Base-by-base conservation (phyloP, 345 rosid genomes). In the Erucastrum elatum region DNA sequence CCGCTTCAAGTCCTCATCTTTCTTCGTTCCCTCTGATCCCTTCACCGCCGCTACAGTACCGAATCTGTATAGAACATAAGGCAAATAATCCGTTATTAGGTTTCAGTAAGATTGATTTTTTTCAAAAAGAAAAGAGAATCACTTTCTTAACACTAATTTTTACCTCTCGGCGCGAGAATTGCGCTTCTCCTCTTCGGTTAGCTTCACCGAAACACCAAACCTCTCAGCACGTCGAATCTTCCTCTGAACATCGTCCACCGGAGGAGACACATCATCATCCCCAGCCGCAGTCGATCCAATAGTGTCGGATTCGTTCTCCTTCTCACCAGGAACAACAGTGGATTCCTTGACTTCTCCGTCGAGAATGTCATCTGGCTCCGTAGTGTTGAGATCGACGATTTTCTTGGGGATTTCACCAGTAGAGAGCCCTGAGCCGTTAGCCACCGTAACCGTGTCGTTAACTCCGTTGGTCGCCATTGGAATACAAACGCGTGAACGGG, bases 201-300 rank as follows among this genome's bases (percentile, higher is more conserved):
- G 29, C 82, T 87, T 87, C 7, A 95, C 94, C 4, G 87, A 83
- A 55, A 91, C 79, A 1, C 98, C 99, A 61, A 95, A 95, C 66
- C 99, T 86, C 88, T 95, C 98, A 6, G 99, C 99, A 35, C 99
- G 91, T 25, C 89, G 94, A 62, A 91, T 90, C 90, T 93, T 93
- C 82, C 86, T 93, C 89, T 87, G 88, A 39, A 84, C 31, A 62
- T 79, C 75, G 12, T 53, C 59, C 9, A 16, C 89, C 3, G 84
- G 82, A 34, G 77, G 82, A 34, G 77, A 88, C n/a, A 3, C 29
- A 75, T 4, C 70, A 12, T 3, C 70, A 9, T 67, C 88, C 21
- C 75, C 53, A 13, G 53, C 69, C 35, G 31, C 31, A 29, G 12
- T 61, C 27, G 87, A 64, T 71, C 74, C 82, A 72, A 33, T 41